These are phyloP conservation scores for Blastobotrys malaysiensis DNA, from an alignment of 1,139 yeast species.

Conservation along the genomic window DNA sequence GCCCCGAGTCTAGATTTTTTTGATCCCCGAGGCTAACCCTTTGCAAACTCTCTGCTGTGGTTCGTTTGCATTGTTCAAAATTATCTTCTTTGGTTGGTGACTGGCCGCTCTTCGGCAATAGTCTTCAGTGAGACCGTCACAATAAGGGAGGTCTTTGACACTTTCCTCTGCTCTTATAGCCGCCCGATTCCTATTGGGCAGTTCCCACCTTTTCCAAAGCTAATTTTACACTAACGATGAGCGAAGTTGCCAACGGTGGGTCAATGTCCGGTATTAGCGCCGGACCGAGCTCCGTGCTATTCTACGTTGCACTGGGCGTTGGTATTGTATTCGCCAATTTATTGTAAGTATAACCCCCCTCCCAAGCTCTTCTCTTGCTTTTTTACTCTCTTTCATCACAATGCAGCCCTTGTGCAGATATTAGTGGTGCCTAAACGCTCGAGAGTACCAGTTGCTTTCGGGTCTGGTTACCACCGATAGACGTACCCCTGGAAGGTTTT, in stretches of 20 bases:
- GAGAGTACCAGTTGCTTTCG: no score
- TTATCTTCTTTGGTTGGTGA: no score
- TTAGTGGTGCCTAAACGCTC: no score
- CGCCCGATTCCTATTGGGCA: not conserved
- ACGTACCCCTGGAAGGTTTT: no score
- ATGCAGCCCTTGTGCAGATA: not conserved
- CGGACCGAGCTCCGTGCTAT: slow-evolving; percentile 23
- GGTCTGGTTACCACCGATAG: no score
- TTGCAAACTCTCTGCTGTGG: no score
- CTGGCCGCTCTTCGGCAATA: no score
- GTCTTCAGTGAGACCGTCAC: no score
- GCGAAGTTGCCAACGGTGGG: not conserved
- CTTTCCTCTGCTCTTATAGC: no score
- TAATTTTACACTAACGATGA: not conserved
- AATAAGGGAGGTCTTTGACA: no score
- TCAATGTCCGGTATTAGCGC: slow-evolving; percentile 4
- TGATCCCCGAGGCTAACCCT: no score
- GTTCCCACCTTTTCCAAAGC: not conserved
- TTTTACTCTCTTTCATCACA: not conserved
- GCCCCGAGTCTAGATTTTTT: not conserved
- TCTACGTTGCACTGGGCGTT: slow-evolving; percentile 34
- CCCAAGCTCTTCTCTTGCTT: not conserved
- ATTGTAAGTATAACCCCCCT: slow-evolving; percentile 22
- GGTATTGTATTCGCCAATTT: slow-evolving; percentile 32
- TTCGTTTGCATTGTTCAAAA: no score